Evolutionary conservation across 352 stramenopile genomes (phyloP).

Genomic region (Phytophthora colocasiae): DNA sequence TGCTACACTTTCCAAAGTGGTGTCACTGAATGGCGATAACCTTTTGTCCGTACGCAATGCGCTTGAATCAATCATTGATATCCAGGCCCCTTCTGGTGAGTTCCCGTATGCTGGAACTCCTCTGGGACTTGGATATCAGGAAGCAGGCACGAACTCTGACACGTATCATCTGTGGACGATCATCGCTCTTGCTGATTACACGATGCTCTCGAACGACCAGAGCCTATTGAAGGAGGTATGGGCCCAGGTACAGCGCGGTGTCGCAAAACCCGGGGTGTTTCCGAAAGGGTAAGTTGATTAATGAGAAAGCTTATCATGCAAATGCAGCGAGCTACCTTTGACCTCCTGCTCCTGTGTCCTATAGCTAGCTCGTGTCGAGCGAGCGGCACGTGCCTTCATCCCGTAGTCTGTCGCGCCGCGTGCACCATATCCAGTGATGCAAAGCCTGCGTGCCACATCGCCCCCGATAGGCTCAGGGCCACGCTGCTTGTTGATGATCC

Average conservation of each 20-base stretch:
- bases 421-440: no score
- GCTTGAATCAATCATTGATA: conserved; percentile 30
- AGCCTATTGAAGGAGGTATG: conserved; percentile 21
- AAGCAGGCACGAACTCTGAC: conserved; percentile 32
- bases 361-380: no score
- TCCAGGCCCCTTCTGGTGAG: conserved; percentile 30
- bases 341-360: no score
- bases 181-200: conserved; percentile 42
- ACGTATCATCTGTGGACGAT: conserved; percentile 54
- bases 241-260: conserved; percentile 25
- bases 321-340: no score
- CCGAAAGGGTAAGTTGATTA: no score
- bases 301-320: no score
- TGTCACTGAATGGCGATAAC: conserved; percentile 41
- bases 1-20: conserved; percentile 33
- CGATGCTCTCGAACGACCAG: conserved; percentile 25
- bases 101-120: conserved; percentile 41
- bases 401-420: no score
- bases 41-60: conserved; percentile 36
- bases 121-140: conserved; percentile 28
- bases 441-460: no score
- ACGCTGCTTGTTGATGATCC: no score
- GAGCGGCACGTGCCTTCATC: no score
- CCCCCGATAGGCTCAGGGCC: no score
- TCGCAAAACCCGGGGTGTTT: no score